Evolutionary conservation across 1,139 yeast genomes (phyloP).

Genomic region (Taiozyma sp.): DNA sequence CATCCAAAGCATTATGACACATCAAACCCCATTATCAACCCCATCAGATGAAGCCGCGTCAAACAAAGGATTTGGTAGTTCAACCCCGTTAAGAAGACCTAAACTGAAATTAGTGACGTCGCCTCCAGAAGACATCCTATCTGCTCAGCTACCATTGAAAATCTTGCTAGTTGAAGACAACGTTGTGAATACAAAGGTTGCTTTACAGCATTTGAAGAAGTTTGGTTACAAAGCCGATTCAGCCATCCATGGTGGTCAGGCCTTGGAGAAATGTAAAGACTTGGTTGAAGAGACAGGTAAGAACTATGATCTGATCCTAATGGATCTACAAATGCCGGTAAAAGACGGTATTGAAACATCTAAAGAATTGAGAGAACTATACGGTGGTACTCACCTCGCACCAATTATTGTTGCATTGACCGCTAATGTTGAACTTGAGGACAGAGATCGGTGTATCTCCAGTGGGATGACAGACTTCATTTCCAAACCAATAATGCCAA

Average conservation of each 20-base stretch:
- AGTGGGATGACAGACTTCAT: slow-evolving; percentile 54
- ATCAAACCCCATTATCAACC: not conserved
- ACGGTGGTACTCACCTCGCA: slow-evolving; percentile 29
- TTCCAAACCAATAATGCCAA: slow-evolving; percentile 50
- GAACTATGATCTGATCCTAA: slow-evolving; percentile 60
- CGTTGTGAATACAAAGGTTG: slow-evolving; percentile 78
- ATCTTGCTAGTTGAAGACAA: slow-evolving; percentile 94
- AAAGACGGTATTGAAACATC: slow-evolving; percentile 91
- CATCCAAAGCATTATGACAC: not conserved
- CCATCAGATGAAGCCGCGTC: not conserved
- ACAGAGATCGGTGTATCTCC: slow-evolving; percentile 39
- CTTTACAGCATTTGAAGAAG: slow-evolving; percentile 58
- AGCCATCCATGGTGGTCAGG: slow-evolving; percentile 87
- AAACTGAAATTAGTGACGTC: slow-evolving; percentile 3
- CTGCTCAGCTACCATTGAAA: slow-evolving; percentile 36
- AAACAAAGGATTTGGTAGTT: not conserved
- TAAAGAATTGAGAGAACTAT: slow-evolving; percentile 68
- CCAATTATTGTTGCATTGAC: slow-evolving; percentile 44
- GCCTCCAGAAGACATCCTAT: slow-evolving; percentile 1
- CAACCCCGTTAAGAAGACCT: not conserved
- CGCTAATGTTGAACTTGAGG: slow-evolving; percentile 55
- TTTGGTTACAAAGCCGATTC: slow-evolving; percentile 50
- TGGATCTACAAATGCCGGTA: slow-evolving; percentile 92
- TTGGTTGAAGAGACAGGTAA: slow-evolving; percentile 67
- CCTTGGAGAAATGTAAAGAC: slow-evolving; percentile 78